These are phyloP conservation scores for Cadophora luteo-olivacea DNA, from an alignment of 2,329 filamentous ascomycete genomes.

Conservation along the genomic window DNA sequence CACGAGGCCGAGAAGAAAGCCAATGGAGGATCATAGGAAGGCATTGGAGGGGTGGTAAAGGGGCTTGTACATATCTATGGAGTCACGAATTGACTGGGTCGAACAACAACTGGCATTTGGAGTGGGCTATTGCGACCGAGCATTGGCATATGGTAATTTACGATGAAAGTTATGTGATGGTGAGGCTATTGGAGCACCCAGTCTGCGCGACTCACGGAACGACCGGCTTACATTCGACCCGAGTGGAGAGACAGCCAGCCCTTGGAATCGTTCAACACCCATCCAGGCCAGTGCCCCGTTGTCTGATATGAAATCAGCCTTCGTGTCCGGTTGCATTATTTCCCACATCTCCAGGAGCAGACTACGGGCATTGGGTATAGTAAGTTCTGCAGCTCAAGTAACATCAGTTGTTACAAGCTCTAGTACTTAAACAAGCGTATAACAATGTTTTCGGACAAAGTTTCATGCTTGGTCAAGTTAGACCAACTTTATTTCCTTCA, in stretches of 20 bases:
- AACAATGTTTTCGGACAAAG: no score
- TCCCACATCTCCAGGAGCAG: no score
- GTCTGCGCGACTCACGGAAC: background rate
- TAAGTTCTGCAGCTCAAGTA: background rate
- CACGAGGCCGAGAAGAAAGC: conserved; percentile 64
- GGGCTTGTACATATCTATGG: conserved; percentile 42
- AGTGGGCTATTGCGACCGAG: background rate
- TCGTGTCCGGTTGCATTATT: background rate
- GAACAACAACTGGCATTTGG: background rate
- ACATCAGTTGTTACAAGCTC: background rate
- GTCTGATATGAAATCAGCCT: background rate
- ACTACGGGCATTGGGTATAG: no score
- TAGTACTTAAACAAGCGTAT: no score
- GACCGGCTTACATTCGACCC: background rate
- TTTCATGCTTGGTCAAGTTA: no score
- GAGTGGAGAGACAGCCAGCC: background rate
- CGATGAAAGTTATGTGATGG: background rate
- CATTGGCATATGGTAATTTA: background rate
- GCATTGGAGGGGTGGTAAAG: background rate
- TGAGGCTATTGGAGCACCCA: no score
- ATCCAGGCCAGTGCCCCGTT: background rate
- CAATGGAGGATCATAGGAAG: conserved; percentile 30
- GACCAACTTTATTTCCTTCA: no score
- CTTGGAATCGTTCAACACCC: background rate
- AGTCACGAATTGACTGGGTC: conserved; percentile 33